Conservation (phyloP, 257 asterid species). For the Marsdenia floribunda region DNA sequence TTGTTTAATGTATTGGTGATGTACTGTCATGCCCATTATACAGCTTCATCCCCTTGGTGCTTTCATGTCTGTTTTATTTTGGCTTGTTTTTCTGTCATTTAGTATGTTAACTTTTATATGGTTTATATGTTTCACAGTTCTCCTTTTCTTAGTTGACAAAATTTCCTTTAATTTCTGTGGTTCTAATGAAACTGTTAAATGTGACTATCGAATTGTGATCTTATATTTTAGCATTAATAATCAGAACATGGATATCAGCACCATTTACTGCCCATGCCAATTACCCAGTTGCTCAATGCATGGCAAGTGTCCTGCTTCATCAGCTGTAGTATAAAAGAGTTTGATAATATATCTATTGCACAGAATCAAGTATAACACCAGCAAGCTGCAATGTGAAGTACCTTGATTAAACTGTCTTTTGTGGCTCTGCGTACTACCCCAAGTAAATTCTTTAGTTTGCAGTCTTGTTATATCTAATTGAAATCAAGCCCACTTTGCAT, state of each 20-base stretch:
- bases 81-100: not conserved
- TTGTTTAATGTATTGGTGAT: not conserved
- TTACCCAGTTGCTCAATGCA: not conserved
- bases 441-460: not conserved
- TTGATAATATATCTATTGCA: not conserved
- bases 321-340: not conserved
- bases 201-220: conserved; percentile 4
- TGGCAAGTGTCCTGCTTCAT: not conserved
- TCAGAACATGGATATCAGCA: not conserved
- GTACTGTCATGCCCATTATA: not conserved
- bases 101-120: not conserved
- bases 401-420: not conserved
- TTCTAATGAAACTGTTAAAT: not conserved
- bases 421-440: not conserved
- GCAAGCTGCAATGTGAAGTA: not conserved
- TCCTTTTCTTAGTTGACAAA: not conserved
- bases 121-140: not conserved
- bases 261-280: not conserved
- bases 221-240: not conserved
- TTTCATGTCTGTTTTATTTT: not conserved
- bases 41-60: not conserved
- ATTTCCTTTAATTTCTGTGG: not conserved
- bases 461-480: not conserved
- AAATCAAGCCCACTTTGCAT: not conserved
- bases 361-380: not conserved